A percentile compares a stretch with the other conserved stretches of the same genome.
Evolutionary conservation across 257 asterid genomes (phyloP).

Genomic region (Salvia miltiorrhiza): DNA sequence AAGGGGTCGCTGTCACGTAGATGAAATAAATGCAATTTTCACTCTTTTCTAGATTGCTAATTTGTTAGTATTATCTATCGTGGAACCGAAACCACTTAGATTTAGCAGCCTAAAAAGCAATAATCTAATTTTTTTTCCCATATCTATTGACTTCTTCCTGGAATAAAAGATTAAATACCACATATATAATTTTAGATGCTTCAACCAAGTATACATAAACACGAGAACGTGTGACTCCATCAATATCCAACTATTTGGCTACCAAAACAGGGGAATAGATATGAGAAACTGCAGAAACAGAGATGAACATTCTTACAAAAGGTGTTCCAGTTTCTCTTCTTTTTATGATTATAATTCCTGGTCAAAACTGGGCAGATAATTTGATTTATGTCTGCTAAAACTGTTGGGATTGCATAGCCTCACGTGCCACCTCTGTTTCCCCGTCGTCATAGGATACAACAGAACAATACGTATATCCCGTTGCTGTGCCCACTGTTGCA

Average conservation of each 20-base stretch:
- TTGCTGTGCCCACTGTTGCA: slow-evolving; percentile 16
- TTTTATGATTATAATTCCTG: neutral
- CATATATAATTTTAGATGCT: neutral
- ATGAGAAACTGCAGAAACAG: slow-evolving; percentile 11
- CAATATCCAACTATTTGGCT: neutral
- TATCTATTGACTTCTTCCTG: neutral
- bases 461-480: neutral
- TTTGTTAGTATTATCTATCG: too few relatives aligned
- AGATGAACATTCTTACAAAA: slow-evolving; percentile 5
- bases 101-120: neutral
- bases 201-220: neutral
- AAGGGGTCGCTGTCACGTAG: neutral
- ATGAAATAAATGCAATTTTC: neutral
- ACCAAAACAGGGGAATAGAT: neutral
- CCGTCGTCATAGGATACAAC: neutral
- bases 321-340: slow-evolving; percentile 3
- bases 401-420: slow-evolving; percentile 1
- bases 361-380: slow-evolving; percentile 13
- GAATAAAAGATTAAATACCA: too few relatives aligned
- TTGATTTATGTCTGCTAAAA: slow-evolving; percentile 8
- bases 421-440: neutral
- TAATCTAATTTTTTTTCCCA: neutral
- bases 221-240: neutral
- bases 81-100: neutral
- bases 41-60: neutral